Evolutionary conservation across 1,284 basidiomycete genomes (phyloP).

Genomic region (Austroboletus niveus): DNA sequence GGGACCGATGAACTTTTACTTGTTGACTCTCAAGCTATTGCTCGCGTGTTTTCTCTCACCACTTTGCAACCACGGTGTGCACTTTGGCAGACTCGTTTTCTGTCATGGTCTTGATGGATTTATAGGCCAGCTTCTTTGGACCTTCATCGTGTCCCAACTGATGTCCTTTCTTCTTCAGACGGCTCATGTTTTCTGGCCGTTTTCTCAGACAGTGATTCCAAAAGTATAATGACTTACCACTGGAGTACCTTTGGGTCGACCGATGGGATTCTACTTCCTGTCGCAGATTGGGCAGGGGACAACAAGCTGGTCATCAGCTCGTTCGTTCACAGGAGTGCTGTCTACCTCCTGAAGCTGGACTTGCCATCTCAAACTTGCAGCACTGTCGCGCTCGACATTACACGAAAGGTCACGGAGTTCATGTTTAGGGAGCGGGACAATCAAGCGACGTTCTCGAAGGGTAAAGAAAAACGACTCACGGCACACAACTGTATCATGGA

Average conservation of each 20-base stretch:
- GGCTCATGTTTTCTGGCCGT: slow-evolving; percentile 26
- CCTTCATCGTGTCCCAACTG: slow-evolving; percentile 19
- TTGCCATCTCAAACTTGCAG: slow-evolving; percentile 26
- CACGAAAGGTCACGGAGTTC: slow-evolving; percentile 47
- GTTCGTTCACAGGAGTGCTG: slow-evolving; percentile 38
- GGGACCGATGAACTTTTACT: slow-evolving; percentile 51
- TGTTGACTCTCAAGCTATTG: slow-evolving; percentile 40
- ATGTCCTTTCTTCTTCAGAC: slow-evolving; percentile 6
- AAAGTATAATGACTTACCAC: slow-evolving; percentile 18
- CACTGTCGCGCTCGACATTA: slow-evolving; percentile 50
- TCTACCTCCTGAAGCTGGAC: slow-evolving; percentile 45
- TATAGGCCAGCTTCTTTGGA: slow-evolving; percentile 47
- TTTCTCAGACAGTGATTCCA: slow-evolving; percentile 44
- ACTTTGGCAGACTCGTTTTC: background rate
- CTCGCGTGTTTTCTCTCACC: slow-evolving; percentile 49
- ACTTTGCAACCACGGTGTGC: slow-evolving; percentile 50
- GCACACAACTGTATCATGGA: slow-evolving; percentile 53
- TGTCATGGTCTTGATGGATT: background rate
- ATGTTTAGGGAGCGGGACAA: no score
- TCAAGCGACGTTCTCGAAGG: no score
- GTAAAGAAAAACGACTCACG: background rate
- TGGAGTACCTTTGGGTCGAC: slow-evolving; percentile 25
- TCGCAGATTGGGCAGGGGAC: slow-evolving; percentile 1
- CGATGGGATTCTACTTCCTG: slow-evolving; percentile 14
- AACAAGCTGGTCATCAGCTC: slow-evolving; percentile 38